These are phyloP conservation scores for Sabuloglossum arenarium DNA, from an alignment of 495 filamentous ascomycete species.

Conservation along the genomic window DNA sequence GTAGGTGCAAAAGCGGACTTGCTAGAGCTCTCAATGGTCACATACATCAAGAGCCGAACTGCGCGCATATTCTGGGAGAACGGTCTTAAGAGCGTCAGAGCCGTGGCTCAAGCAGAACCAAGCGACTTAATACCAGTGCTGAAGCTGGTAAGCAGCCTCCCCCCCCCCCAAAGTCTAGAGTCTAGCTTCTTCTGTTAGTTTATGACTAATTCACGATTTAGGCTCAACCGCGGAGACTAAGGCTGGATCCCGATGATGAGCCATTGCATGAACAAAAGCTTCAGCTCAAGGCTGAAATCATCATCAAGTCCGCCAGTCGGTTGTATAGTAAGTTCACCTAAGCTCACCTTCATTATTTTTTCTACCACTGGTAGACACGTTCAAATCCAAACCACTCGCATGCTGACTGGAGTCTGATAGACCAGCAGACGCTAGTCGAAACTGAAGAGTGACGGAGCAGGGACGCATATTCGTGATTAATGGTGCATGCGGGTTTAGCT, in stretches of 20 bases:
- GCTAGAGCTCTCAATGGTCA: slow-evolving; percentile 50
- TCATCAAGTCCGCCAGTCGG: slow-evolving; percentile 47
- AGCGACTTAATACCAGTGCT: slow-evolving; percentile 49
- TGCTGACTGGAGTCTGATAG: slow-evolving; percentile 9
- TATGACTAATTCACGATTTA: slow-evolving; percentile 4
- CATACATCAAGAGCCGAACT: slow-evolving; percentile 58
- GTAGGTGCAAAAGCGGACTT: slow-evolving; percentile 45
- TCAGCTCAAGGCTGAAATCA: slow-evolving; percentile 42
- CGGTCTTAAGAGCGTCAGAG: slow-evolving; percentile 45
- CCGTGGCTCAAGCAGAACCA: slow-evolving; percentile 44
- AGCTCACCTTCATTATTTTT: neutral
- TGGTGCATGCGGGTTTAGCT: no score
- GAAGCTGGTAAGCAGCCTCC: slow-evolving; percentile 30
- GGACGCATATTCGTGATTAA: no score
- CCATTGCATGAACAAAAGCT: slow-evolving; percentile 43
- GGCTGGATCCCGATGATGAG: slow-evolving; percentile 32
- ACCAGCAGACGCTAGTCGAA: slow-evolving; percentile 25
- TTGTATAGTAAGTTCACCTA: slow-evolving; percentile 35
- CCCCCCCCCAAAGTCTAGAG: neutral
- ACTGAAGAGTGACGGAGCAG: slow-evolving; percentile 22
- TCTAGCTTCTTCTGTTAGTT: neutral
- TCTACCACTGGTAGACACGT: neutral
- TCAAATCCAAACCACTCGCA: neutral
- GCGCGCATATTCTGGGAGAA: slow-evolving; percentile 61
- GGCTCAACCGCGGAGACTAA: slow-evolving; percentile 42